A percentile compares a stretch with the other conserved stretches of the same genome.
phyloP scores from a whole-genome alignment of 75 land plant species.

The Cryptomeria japonica region DNA sequence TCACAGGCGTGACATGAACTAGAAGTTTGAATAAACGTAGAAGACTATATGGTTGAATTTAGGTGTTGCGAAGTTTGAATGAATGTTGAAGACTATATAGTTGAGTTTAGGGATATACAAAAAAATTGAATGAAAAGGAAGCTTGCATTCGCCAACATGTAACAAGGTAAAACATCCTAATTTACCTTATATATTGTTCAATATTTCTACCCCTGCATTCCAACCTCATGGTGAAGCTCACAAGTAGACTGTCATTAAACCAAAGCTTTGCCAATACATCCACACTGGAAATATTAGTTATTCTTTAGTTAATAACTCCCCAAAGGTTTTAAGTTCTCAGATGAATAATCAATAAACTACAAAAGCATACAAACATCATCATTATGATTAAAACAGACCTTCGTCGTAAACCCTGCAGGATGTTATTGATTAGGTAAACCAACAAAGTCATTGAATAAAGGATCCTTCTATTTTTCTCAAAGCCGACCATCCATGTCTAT shows the following conservation, averaged over 20 bases:
- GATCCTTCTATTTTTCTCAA: not conserved
- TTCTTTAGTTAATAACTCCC: not conserved
- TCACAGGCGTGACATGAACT: not conserved
- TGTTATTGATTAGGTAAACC: not conserved
- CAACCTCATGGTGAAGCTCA: not conserved
- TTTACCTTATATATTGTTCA: not conserved
- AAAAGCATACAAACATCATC: not conserved
- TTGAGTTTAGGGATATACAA: not conserved
- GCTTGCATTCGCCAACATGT: not conserved
- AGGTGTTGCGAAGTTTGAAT: too few species aligned
- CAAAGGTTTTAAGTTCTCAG: not conserved
- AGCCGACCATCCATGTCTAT: not conserved
- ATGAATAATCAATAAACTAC: not conserved
- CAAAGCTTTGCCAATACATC: not conserved
- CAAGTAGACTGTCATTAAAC: not conserved
- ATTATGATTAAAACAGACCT: not conserved
- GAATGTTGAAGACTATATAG: not conserved
- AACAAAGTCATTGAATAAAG: too few species aligned
- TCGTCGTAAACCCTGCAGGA: not conserved
- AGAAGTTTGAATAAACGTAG: not conserved
- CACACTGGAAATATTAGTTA: not conserved
- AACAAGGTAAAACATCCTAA: not conserved
- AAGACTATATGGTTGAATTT: not conserved
- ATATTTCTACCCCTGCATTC: not conserved
- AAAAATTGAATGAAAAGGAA: not conserved